Evolutionary conservation across 108 stramenopile species (phyloP).

Genomic region (Fistulifera solaris): DNA sequence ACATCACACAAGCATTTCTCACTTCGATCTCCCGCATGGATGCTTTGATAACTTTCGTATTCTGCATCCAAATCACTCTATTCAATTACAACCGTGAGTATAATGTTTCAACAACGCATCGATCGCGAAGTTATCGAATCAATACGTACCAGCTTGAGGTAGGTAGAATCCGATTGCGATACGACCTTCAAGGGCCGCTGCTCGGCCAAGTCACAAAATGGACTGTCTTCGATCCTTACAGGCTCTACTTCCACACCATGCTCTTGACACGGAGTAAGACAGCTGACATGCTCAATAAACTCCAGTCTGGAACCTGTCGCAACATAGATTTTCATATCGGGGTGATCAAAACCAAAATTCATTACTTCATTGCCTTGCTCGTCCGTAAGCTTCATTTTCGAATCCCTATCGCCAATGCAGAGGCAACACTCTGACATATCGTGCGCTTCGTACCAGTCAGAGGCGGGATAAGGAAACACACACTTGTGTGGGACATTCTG

Average conservation of each 20-base stretch:
- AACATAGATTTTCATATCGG: neutral
- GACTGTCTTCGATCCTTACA: neutral
- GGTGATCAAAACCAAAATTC: neutral
- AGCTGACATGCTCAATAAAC: neutral
- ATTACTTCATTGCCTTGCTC: neutral
- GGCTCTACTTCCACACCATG: neutral
- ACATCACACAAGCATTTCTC: slow-evolving; percentile 21
- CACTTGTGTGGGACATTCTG: slow-evolving; percentile 47
- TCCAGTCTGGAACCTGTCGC: neutral
- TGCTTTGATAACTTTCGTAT: neutral
- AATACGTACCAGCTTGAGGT: too few relatives aligned
- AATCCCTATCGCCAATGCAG: slow-evolving; percentile 44
- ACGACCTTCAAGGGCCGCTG: too few relatives aligned
- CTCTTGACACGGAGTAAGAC: too few relatives aligned
- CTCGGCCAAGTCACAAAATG: too few relatives aligned
- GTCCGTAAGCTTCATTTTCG: neutral
- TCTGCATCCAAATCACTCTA: slow-evolving; percentile 2
- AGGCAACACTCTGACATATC: slow-evolving; percentile 38
- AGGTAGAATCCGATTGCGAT: too few relatives aligned
- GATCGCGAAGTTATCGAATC: too few relatives aligned
- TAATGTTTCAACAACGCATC: neutral
- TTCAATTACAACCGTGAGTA: neutral
- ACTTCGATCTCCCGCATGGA: neutral
- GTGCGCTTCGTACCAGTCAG: slow-evolving; percentile 8
- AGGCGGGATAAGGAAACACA: slow-evolving; percentile 35